A percentile compares a stretch with the other conserved stretches of the same genome.
Conservation (phyloP, 2,329 filamentous ascomycete species). For the Aureobasidium melanogenum region DNA sequence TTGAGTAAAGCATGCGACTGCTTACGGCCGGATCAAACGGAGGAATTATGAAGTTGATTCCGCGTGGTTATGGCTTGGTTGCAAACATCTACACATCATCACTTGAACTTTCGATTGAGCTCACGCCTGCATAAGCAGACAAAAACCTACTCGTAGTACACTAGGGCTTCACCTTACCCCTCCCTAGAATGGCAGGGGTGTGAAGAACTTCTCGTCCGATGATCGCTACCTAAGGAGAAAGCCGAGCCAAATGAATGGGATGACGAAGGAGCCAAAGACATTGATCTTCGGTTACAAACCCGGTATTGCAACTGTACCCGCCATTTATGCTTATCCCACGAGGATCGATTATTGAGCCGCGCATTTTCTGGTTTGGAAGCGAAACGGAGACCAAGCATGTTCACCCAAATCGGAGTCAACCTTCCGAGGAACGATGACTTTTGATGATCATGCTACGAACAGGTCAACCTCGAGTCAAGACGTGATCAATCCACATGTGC, state of each 20-base stretch:
- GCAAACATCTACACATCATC: neutral
- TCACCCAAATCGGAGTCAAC: neutral
- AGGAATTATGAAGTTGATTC: neutral
- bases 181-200: neutral
- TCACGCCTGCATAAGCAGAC: neutral
- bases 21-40: neutral
- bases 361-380: neutral
- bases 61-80: neutral
- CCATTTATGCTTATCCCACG: neutral
- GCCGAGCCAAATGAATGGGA: neutral
- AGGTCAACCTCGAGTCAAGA: neutral
- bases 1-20: no score
- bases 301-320: neutral
- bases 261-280: neutral
- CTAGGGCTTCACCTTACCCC: neutral
- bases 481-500: neutral
- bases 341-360: neutral
- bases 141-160: neutral
- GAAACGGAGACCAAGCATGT: neutral
- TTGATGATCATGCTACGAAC: neutral
- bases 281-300: conserved; percentile 1
- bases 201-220: neutral
- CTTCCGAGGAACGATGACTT: neutral
- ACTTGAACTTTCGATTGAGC: neutral
- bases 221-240: neutral